phyloP scores from a whole-genome alignment of 192 early-diverging fungal species.

The Geranomyces variabilis region DNA sequence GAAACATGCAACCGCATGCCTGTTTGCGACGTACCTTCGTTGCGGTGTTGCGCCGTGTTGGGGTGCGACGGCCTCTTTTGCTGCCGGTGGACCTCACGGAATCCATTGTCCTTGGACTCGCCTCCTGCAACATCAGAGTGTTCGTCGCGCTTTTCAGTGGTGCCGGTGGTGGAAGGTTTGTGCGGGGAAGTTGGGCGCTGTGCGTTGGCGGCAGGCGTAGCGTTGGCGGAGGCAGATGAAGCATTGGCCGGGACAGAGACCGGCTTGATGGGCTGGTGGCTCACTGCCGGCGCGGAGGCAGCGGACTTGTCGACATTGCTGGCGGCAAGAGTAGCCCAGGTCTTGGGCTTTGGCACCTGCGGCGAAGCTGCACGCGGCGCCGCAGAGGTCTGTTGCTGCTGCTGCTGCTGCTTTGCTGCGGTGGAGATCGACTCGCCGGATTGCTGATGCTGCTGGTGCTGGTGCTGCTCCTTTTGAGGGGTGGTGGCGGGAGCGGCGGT shows the following conservation, averaged over 20 bases:
- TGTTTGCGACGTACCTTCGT: not conserved
- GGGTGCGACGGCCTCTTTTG: conserved; percentile 23
- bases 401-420: conserved; percentile 18
- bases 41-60: conserved; percentile 1
- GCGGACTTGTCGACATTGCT: conserved; percentile 45
- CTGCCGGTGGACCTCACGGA: conserved; percentile 48
- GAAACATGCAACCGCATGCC: not conserved
- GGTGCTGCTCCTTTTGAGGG: conserved; percentile 5
- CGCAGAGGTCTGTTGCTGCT: conserved; percentile 1
- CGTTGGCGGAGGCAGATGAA: conserved; percentile 4
- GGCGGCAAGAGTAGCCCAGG: conserved; percentile 80
- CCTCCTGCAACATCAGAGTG: conserved; percentile 23
- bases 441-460: not conserved
- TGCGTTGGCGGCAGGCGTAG: not conserved
- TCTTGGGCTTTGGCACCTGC: conserved; percentile 59
- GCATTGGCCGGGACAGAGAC: not conserved
- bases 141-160: conserved; percentile 12
- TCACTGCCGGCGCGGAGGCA: not conserved
- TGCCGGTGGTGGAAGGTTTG: conserved; percentile 29
- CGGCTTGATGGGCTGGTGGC: not conserved
- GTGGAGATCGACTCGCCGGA: no score
- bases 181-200: conserved; percentile 32
- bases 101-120: conserved; percentile 25
- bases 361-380: conserved; percentile 40
- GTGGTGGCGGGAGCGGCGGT: not conserved